Conservation (phyloP, 192 early-diverging fungal species). For the Podila clonocystis region DNA sequence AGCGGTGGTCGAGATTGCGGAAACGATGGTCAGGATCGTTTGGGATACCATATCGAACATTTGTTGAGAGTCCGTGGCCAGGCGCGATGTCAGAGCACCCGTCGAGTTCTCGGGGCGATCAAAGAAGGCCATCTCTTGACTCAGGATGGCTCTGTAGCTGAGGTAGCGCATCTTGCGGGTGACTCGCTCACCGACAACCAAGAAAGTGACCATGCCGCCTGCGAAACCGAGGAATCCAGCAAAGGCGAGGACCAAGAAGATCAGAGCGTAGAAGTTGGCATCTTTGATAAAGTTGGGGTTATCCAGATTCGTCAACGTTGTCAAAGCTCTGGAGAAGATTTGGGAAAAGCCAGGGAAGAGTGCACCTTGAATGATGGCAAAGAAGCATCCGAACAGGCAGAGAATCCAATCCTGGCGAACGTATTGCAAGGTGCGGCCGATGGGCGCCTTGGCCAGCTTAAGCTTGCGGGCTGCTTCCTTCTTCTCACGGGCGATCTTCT, state of each 20-base stretch:
- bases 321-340: conserved; percentile 56
- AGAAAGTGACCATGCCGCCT: too few species aligned
- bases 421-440: conserved; percentile 55
- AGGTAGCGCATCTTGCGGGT: too few species aligned
- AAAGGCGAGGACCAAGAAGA: too few species aligned
- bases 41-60: conserved; percentile 68
- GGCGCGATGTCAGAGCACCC: conserved; percentile 85
- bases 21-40: conserved; percentile 53
- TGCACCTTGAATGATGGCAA: conserved; percentile 53
- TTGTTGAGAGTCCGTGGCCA: conserved; percentile 80
- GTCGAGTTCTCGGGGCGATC: conserved; percentile 77
- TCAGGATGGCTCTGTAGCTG: conserved; percentile 48
- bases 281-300: neutral
- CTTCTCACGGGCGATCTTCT: conserved; percentile 40
- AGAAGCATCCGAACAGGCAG: conserved; percentile 67
- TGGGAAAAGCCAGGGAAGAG: conserved; percentile 84
- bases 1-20: neutral
- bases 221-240: too few species aligned
- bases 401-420: conserved; percentile 63
- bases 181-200: too few species aligned
- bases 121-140: conserved; percentile 92
- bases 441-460: conserved; percentile 61
- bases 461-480: conserved; percentile 42
- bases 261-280: too few species aligned
- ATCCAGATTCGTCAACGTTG: conserved; percentile 26